Conservation (phyloP, 345 rosid species). For the Erucastrum elatum region DNA sequence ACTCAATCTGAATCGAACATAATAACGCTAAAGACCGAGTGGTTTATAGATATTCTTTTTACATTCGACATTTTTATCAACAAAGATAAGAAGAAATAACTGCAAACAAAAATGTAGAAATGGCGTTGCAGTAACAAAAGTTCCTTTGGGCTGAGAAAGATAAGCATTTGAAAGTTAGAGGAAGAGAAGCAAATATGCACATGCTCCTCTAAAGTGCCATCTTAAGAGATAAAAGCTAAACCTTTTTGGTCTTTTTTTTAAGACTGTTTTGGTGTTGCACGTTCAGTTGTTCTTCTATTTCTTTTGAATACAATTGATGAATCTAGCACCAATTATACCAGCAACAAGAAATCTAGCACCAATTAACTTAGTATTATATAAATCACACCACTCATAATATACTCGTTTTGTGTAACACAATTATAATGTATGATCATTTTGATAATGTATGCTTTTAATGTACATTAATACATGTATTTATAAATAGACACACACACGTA, state of each 20-base stretch:
- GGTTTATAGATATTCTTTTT: neutral
- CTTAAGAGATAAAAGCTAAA: conserved; percentile 19
- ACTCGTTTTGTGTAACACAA: neutral
- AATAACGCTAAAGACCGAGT: neutral
- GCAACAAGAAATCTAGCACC: neutral
- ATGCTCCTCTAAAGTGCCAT: conserved; percentile 37
- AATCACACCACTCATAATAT: neutral
- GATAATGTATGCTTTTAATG: neutral
- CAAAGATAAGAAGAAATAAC: neutral
- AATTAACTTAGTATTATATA: neutral
- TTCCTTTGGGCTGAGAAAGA: neutral
- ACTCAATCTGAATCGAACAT: neutral
- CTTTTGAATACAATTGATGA: neutral
- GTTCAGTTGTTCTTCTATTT: conserved; percentile 24
- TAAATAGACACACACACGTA: neutral
- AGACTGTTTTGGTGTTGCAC: conserved; percentile 4
- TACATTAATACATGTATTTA: neutral
- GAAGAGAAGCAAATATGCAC: conserved; percentile 38
- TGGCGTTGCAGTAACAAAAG: conserved; percentile 1
- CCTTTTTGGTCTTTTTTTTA: too few species aligned
- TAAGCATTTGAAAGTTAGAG: conserved; percentile 8
- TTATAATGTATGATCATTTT: neutral
- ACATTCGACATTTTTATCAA: neutral
- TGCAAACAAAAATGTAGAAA: neutral
- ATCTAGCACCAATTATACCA: neutral